Conservation (phyloP, 768 basidiomycete species). For the Lactarius quietus region DNA sequence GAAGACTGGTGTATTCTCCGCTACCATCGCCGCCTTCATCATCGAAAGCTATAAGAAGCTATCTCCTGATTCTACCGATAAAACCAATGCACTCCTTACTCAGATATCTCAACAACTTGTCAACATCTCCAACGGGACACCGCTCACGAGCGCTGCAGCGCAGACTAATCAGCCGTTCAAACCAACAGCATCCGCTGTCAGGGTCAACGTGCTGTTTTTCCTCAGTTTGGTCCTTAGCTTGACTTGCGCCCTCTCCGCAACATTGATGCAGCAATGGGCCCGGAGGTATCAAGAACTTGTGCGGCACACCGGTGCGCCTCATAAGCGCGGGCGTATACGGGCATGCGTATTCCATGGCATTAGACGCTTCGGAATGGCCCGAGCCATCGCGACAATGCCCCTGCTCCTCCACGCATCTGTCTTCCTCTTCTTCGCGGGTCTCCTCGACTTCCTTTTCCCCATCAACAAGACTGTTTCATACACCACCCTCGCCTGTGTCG, state of each 20-base stretch:
- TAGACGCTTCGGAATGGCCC: neutral
- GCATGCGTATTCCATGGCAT: neutral
- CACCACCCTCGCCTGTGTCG: neutral
- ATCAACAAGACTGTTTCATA: neutral
- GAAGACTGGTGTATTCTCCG: constrained; percentile 18
- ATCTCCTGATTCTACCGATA: constrained; percentile 4
- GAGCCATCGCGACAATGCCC: neutral
- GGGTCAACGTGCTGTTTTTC: constrained; percentile 16
- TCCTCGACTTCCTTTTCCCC: neutral
- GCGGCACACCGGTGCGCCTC: neutral
- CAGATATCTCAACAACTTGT: constrained; percentile 18
- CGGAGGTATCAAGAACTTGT: neutral
- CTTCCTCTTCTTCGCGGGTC: neutral
- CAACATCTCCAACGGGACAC: constrained; percentile 1
- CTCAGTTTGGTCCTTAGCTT: constrained; percentile 17
- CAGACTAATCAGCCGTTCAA: neutral
- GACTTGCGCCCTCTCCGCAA: constrained; percentile 1
- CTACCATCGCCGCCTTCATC: constrained; percentile 3
- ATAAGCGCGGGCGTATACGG: neutral
- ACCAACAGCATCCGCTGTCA: neutral
- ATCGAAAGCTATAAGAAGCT: constrained; percentile 9
- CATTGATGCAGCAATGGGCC: neutral
- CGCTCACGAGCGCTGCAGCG: neutral
- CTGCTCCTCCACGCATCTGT: neutral
- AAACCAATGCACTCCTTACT: neutral